These are phyloP conservation scores for Beauveria pseudobassiana DNA, from an alignment of 2,329 filamentous ascomycete genomes.

Conservation along the genomic window DNA sequence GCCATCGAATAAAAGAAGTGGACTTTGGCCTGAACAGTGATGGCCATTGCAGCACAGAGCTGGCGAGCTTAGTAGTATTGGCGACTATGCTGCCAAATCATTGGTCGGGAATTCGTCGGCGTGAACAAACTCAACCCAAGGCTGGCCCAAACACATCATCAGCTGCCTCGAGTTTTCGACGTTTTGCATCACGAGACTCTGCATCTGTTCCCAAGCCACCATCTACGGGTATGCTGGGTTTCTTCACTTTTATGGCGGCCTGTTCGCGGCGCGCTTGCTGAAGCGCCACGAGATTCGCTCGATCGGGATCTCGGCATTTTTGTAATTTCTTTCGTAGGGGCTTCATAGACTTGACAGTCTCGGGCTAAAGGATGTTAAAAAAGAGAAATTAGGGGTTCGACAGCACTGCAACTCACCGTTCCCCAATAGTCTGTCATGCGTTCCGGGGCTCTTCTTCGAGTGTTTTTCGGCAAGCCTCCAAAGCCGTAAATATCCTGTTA, in stretches of 20 bases:
- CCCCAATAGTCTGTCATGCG: slow-evolving; percentile 47
- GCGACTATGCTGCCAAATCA: not conserved
- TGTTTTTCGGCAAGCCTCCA: slow-evolving; percentile 46
- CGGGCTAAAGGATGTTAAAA: slow-evolving; percentile 26
- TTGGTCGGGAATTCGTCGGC: not conserved
- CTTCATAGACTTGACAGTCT: slow-evolving; percentile 39
- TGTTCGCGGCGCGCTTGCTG: slow-evolving; percentile 57
- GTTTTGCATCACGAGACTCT: slow-evolving; percentile 34
- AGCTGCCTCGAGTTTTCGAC: slow-evolving; percentile 34
- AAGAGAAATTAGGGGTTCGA: not conserved
- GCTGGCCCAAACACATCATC: slow-evolving; percentile 43
- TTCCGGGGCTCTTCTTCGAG: slow-evolving; percentile 51
- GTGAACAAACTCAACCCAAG: slow-evolving; percentile 16
- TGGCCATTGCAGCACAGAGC: not conserved
- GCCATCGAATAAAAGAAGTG: no score
- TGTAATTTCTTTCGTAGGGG: slow-evolving; percentile 62
- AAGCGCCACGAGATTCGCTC: slow-evolving; percentile 62
- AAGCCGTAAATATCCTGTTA: slow-evolving; percentile 41
- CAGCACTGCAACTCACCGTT: slow-evolving; percentile 31
- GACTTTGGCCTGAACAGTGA: no score
- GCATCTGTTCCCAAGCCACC: slow-evolving; percentile 42
- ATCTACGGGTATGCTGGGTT: slow-evolving; percentile 30
- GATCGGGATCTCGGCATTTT: slow-evolving; percentile 66
- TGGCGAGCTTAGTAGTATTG: not conserved
- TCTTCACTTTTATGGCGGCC: slow-evolving; percentile 28